phyloP scores from a whole-genome alignment of 73 alveolate species.

The Strombidium stylifer region DNA sequence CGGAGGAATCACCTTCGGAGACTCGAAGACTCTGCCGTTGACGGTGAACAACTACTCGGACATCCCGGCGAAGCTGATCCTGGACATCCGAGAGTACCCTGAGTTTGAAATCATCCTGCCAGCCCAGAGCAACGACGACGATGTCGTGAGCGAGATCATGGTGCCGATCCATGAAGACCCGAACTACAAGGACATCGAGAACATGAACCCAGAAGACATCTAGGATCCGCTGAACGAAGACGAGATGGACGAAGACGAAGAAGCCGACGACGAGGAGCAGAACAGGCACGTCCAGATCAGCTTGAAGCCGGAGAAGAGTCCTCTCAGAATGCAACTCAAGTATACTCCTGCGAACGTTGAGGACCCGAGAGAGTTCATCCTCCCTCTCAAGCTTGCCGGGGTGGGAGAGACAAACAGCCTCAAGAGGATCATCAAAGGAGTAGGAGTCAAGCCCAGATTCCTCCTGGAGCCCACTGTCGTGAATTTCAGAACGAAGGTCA shows the following conservation, averaged over 20 bases:
- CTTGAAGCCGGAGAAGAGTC: slow-evolving; percentile 57
- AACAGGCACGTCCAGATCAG: slow-evolving; percentile 72
- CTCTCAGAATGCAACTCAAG: slow-evolving; percentile 62
- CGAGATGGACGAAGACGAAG: slow-evolving; percentile 91
- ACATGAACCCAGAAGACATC: slow-evolving; percentile 76
- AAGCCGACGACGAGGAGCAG: slow-evolving; percentile 92
- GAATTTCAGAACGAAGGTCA: slow-evolving; percentile 79
- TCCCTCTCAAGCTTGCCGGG: slow-evolving; percentile 92
- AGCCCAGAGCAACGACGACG: slow-evolving; percentile 85
- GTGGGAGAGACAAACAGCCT: slow-evolving; percentile 89
- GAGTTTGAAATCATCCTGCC: slow-evolving; percentile 89
- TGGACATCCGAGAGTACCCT: slow-evolving; percentile 90
- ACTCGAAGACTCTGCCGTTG: slow-evolving; percentile 61
- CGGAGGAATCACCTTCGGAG: slow-evolving; percentile 95
- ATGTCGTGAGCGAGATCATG: slow-evolving; percentile 74
- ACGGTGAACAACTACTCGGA: slow-evolving; percentile 54
- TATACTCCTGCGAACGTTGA: slow-evolving; percentile 88
- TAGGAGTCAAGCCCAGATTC: slow-evolving; percentile 91
- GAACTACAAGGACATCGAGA: slow-evolving; percentile 65
- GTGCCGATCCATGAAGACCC: slow-evolving; percentile 61
- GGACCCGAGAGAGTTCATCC: slow-evolving; percentile 82
- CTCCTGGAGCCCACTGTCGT: slow-evolving; percentile 74
- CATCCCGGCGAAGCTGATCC: slow-evolving; percentile 87
- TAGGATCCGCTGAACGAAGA: slow-evolving; percentile 84
- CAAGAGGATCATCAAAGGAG: slow-evolving; percentile 83